Base-by-base conservation (phyloP, 2,329 filamentous ascomycete species). In the Neonectria coccinea region DNA sequence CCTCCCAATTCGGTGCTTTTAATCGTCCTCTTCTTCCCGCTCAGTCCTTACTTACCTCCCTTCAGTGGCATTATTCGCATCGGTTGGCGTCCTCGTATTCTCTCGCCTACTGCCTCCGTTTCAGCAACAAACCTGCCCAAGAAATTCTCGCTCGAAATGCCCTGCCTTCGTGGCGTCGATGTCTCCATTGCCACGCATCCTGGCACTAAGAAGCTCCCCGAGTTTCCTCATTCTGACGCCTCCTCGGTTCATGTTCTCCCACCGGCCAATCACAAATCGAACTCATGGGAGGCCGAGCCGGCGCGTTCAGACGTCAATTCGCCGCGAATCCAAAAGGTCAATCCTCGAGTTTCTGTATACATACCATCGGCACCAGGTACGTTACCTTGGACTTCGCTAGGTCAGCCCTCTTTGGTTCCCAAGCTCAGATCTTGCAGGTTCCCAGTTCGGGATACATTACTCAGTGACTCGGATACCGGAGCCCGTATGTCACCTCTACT, bases 171-270 rank as follows among this genome's bases (percentile, higher is more conserved):
- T 25, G 84, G 83, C 10, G 77, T 87, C 56, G 80, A 85, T 29
- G 63, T 87, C 25, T 82, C 79, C 2, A 72, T 87, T 42, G 71
- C 80, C 18, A 73, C 79, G 2, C 76, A 80, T 45, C 72, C 77
- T 16, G 74, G 76, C 3, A 69, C 76, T 10, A 73, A 78, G 48
- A 74, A 71, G 20, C 78, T 88, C 3, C 81, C 82, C 14, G 86
- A 89, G 70, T 88, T 85, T 69, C 83, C 84, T 20, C 85, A 88
- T 65, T 85, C 85, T 0, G 84, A 87, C 54, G 80, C 79, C 54
- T 82, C 82, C 0, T 85, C 82, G 16, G 78, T 82, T 47, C 75
- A 72, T 3, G 77, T 82, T 27, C 59, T 74, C 50, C 70, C 69
- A 18, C 68, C 66, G 33, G 65, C 25, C 14, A 47, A 66, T 50